These are phyloP conservation scores for Colletotrichum sojae DNA, from an alignment of 2,329 filamentous ascomycete species.

Conservation along the genomic window DNA sequence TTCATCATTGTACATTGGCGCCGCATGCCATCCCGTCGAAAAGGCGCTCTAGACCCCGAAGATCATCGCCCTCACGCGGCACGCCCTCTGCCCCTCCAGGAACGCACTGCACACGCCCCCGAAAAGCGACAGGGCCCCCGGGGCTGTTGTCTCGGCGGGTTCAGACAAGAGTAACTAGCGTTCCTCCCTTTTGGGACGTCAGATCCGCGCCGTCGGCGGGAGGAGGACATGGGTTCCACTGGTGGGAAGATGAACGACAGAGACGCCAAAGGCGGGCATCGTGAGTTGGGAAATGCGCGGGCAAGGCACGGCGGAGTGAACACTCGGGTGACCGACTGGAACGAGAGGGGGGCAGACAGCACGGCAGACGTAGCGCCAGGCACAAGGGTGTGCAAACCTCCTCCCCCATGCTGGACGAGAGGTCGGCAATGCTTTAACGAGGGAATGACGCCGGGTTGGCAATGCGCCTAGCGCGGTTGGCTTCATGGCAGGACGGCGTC, in stretches of 20 bases:
- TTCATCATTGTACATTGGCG: constrained; percentile 38
- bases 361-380: too few relatives aligned
- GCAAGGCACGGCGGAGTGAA: neutral
- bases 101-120: neutral
- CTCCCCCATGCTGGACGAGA: too few relatives aligned
- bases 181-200: constrained; percentile 34
- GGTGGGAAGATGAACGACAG: neutral
- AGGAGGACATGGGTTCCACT: neutral
- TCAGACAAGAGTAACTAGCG: constrained; percentile 9
- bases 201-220: constrained; percentile 22
- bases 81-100: neutral
- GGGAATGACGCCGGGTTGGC: neutral
- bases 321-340: neutral
- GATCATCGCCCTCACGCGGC: constrained; percentile 4
- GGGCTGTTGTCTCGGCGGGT: constrained; percentile 5
- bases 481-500: constrained; percentile 1
- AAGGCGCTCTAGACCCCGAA: constrained; percentile 33
- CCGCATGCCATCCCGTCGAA: constrained; percentile 30
- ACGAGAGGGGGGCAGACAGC: neutral
- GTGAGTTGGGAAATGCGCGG: neutral
- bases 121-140: too few relatives aligned
- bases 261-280: constrained; percentile 4
- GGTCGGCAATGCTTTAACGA: constrained; percentile 25
- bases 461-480: constrained; percentile 17
- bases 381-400: too few relatives aligned